Percentiles rank a stretch among this genome's conserved stretches.
These are phyloP conservation scores for Solanum gandarillasii DNA, from an alignment of 257 asterid species.

Conservation along the genomic window DNA sequence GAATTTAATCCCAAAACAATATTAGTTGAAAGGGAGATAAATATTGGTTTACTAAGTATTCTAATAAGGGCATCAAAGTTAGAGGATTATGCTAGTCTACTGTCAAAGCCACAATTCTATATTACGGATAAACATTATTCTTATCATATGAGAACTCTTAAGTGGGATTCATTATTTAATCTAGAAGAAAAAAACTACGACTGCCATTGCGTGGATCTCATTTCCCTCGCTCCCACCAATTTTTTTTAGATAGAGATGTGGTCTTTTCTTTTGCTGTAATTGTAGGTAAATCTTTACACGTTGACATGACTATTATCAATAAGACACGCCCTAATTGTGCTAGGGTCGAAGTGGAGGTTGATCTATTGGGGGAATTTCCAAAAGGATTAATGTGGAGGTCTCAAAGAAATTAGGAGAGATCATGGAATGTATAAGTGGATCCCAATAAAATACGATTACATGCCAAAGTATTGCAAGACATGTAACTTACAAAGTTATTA, in stretches of 20 bases:
- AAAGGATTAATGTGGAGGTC: not conserved
- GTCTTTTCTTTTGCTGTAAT: not conserved
- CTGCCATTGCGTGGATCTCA: not conserved
- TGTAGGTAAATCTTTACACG: not conserved
- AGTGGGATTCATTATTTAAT: not conserved
- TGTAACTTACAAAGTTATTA: too few species aligned
- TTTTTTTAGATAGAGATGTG: not conserved
- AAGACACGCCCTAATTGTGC: not conserved
- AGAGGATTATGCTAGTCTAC: not conserved
- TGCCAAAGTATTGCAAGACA: not conserved
- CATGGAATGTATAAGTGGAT: not conserved
- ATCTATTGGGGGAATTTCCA: not conserved
- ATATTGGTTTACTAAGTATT: not conserved
- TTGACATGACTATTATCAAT: not conserved
- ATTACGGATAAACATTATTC: not conserved
- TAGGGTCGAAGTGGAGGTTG: not conserved
- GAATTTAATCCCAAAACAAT: too few species aligned
- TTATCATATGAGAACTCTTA: not conserved
- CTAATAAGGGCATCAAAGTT: not conserved
- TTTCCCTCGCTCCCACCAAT: not conserved
- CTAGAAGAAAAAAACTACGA: not conserved
- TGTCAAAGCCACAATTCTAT: not conserved
- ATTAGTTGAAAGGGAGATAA: too few species aligned
- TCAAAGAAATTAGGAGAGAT: not conserved
- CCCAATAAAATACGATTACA: not conserved